Base-by-base conservation (phyloP, 805 yeast genomes). In the Cyberlindnera euphorbiae region DNA sequence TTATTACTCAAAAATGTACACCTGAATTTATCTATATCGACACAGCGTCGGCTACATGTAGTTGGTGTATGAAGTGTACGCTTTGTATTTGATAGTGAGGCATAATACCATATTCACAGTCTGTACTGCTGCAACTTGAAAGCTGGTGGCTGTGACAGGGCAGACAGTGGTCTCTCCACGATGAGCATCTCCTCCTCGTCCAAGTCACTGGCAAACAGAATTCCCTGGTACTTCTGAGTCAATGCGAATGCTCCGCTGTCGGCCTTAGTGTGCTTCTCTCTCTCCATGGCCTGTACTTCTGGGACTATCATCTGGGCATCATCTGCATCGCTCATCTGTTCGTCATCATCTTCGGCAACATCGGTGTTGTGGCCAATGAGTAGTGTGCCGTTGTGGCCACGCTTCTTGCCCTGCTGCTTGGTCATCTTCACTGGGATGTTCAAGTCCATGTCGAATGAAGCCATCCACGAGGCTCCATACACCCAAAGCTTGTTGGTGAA, bases 381-480 rank as follows among this genome's bases (percentile, higher is more conserved):
- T 15, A 66, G 56, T 21, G 64, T 49, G 12, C 71, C 69, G 44
- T 69, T 67, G 52, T 71, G 66, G 30, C 53, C 47, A 49, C 66
- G 64, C 46, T 66, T 66, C 44, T 55, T 58, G 11, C 55, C 45
- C 51, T 51, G 59, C 17, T 19, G 34, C 28, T 41, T 40, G 27
- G 54, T 44, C 12, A 47, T 56, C 25, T 45, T 57, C 35, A 69
- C 58, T 11, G 85, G 82, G 34, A 79, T 58, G 50, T 81, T 75
- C 35, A 67, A 55, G 8, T 69, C 57, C 45, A 84, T 60, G 57
- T 90, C 90, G 33, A 90, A 71, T 56, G 73, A 83, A 4, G 82
- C 73, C 12, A 89, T 47, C 95, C 96, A 90, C 34, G 74, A 74
- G 15, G 83, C 69, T 2, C 96, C 95, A 75, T 85, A 88, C n/a